Conservation (phyloP, 352 stramenopile species). For the Phytopythium helicoides region DNA sequence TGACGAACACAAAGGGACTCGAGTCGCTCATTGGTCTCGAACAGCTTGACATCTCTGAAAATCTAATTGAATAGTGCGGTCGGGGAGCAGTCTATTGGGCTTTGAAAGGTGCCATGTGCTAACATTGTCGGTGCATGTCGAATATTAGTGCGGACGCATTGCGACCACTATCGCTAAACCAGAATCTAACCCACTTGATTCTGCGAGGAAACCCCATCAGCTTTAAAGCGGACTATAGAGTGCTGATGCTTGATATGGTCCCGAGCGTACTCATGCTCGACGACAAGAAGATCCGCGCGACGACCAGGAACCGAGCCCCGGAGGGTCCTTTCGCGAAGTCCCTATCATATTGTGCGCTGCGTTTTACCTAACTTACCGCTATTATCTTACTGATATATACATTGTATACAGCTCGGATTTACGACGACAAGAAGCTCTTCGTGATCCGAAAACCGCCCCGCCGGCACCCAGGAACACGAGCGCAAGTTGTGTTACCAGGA, state of each 20-base stretch:
- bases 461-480: conserved; percentile 31
- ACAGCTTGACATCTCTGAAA: conserved; percentile 66
- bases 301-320: conserved; percentile 36
- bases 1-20: conserved; percentile 62
- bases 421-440: conserved; percentile 81
- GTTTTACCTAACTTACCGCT: neutral
- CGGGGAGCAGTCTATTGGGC: neutral
- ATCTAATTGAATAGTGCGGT: conserved; percentile 73
- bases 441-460: conserved; percentile 51
- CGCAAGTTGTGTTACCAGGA: conserved; percentile 33
- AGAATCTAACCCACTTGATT: conserved; percentile 63
- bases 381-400: neutral
- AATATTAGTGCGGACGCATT: conserved; percentile 50
- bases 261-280: conserved; percentile 71
- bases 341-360: conserved; percentile 66
- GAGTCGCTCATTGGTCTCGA: conserved; percentile 63
- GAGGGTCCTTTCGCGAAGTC: conserved; percentile 43
- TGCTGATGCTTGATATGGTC: conserved; percentile 73
- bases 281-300: conserved; percentile 67
- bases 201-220: conserved; percentile 68
- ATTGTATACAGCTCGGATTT: conserved; percentile 50
- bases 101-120: too few species aligned
- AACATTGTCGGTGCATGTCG: neutral
- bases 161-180: conserved; percentile 59
- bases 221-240: conserved; percentile 56